Evolutionary conservation across 2,329 filamentous ascomycete species (phyloP).

Genomic region (Colletotrichum acutatum): DNA sequence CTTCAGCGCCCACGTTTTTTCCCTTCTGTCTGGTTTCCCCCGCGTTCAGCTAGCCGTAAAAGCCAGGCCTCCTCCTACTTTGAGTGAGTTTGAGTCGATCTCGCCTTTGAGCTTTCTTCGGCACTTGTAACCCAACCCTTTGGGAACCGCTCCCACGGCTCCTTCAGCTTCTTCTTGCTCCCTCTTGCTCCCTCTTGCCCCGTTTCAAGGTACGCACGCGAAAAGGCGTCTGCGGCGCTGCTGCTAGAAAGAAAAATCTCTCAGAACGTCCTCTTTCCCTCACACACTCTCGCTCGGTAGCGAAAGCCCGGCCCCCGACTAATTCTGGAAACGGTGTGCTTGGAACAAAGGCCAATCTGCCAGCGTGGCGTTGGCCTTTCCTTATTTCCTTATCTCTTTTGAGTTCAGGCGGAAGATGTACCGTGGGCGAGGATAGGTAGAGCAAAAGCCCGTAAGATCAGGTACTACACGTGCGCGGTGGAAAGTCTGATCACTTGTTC

Average conservation of each 20-base stretch:
- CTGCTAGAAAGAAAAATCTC: neutral
- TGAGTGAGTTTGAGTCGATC: neutral
- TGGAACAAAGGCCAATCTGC: slow-evolving; percentile 20
- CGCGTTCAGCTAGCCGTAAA: neutral
- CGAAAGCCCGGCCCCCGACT: slow-evolving; percentile 1
- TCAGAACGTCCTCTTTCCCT: neutral
- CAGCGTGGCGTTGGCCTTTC: slow-evolving; percentile 20
- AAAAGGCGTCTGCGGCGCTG: neutral
- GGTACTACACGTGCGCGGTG: neutral
- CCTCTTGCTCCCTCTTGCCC: neutral
- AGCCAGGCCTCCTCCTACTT: neutral
- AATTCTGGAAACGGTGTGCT: slow-evolving; percentile 21
- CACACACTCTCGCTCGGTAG: neutral
- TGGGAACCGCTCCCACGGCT: neutral
- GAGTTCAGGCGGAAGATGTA: slow-evolving; percentile 1
- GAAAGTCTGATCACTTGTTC: neutral
- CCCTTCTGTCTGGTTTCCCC: too few relatives aligned
- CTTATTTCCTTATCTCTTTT: neutral
- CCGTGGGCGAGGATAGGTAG: neutral
- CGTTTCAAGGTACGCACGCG: neutral
- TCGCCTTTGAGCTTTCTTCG: neutral
- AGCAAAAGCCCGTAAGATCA: neutral
- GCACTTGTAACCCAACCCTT: neutral
- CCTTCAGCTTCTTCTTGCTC: neutral
- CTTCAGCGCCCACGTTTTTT: neutral